Evolutionary conservation across 75 land plant genomes (phyloP).

Genomic region (Pseudotsuga menziesii): DNA sequence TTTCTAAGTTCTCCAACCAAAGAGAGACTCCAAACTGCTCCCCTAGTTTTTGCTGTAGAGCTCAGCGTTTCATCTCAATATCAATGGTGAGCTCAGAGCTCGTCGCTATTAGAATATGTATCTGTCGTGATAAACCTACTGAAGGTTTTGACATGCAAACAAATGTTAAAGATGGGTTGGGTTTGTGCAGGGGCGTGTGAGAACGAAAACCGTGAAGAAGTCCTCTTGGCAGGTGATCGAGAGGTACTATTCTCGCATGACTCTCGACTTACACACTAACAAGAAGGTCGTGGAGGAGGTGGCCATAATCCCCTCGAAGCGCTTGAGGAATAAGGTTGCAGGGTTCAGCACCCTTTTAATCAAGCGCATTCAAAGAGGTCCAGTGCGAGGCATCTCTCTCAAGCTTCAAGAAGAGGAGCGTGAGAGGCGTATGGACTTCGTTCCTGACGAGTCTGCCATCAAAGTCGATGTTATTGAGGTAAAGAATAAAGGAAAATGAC

Average conservation of each 20-base stretch:
- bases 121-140: too few relatives aligned
- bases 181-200: slow-evolving; percentile 9
- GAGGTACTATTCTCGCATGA: slow-evolving; percentile 62
- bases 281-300: slow-evolving; percentile 64
- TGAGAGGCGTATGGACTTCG: slow-evolving; percentile 56
- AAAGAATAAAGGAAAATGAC: neutral
- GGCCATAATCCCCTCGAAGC: slow-evolving; percentile 59
- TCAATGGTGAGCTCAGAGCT: too few relatives aligned
- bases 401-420: slow-evolving; percentile 63
- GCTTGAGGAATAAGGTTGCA: slow-evolving; percentile 58
- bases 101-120: too few relatives aligned
- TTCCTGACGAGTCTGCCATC: slow-evolving; percentile 51
- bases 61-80: too few relatives aligned
- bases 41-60: too few relatives aligned
- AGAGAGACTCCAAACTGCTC: too few relatives aligned
- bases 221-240: slow-evolving; percentile 17
- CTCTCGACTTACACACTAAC: slow-evolving; percentile 65
- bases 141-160: too few relatives aligned
- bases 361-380: slow-evolving; percentile 52
- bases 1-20: too few relatives aligned
- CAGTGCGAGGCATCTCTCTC: slow-evolving; percentile 47
- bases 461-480: slow-evolving; percentile 52
- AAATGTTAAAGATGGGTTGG: too few relatives aligned
- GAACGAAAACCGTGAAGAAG: slow-evolving; percentile 13
- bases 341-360: slow-evolving; percentile 44